Conservation (phyloP, 352 stramenopile genomes). For the Phytophthora syringae region DNA sequence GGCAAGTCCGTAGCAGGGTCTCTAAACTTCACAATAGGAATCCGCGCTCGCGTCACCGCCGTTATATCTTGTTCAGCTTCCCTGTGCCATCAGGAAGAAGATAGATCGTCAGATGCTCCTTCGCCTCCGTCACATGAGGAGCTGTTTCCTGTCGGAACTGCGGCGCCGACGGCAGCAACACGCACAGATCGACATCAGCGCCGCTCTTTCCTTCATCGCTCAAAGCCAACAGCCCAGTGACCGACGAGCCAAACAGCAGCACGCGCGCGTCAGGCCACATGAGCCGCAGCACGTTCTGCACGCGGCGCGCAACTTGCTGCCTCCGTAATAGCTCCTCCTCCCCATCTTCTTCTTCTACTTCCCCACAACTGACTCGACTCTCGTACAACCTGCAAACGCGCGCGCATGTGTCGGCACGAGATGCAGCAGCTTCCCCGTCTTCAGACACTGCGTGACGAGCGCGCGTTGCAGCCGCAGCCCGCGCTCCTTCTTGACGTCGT, state of each 20-base stretch:
- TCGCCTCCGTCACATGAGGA: constrained; percentile 58
- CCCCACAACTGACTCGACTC: not conserved
- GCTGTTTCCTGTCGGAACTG: constrained; percentile 60
- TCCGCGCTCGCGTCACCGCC: constrained; percentile 52
- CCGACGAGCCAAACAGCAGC: constrained; percentile 72
- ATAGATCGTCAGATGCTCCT: constrained; percentile 76
- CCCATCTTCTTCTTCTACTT: not conserved
- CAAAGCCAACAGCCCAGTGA: constrained; percentile 48
- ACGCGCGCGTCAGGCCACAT: constrained; percentile 77
- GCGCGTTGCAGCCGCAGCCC: constrained; percentile 48
- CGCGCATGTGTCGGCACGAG: constrained; percentile 39
- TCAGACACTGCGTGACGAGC: constrained; percentile 50
- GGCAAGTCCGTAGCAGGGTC: constrained; percentile 46
- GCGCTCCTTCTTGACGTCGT: constrained; percentile 37
- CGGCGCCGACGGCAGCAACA: constrained; percentile 59
- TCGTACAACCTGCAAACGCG: constrained; percentile 22
- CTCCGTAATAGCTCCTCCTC: constrained; percentile 32
- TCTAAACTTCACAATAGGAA: constrained; percentile 73
- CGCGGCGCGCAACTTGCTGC: constrained; percentile 38
- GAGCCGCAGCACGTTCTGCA: constrained; percentile 54
- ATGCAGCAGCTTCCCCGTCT: constrained; percentile 43
- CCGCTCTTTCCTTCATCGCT: not conserved
- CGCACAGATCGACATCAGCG: constrained; percentile 77
- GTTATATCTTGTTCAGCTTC: constrained; percentile 14
- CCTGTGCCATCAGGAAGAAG: constrained; percentile 25